phyloP scores from a whole-genome alignment of 129 eudicot genomes.

The Solidago caesia region DNA sequence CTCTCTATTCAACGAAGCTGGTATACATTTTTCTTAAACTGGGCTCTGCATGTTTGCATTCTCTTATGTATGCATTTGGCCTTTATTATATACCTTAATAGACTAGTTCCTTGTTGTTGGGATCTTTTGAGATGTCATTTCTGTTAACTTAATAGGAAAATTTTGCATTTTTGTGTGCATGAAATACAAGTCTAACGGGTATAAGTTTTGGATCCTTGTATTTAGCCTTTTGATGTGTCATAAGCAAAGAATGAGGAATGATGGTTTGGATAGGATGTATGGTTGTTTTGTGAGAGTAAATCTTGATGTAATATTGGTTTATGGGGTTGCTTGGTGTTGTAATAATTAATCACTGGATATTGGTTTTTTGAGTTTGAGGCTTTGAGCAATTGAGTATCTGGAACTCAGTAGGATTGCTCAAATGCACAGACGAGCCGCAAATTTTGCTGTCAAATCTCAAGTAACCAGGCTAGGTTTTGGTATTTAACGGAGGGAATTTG shows the following conservation, averaged over 20 bases:
- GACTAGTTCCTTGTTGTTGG: slow-evolving; percentile 6
- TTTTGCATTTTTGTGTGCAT: slow-evolving; percentile 5
- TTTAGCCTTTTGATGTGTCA: not conserved
- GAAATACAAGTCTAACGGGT: not conserved
- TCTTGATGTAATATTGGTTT: not conserved
- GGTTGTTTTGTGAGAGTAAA: too few species aligned
- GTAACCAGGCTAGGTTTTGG: too few species aligned
- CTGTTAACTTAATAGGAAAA: not conserved
- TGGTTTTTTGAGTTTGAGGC: too few species aligned
- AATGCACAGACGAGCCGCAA: too few species aligned
- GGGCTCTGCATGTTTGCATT: not conserved
- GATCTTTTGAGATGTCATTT: slow-evolving; percentile 6
- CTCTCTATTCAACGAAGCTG: slow-evolving; percentile 75
- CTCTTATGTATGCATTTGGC: not conserved
- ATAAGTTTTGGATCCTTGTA: not conserved
- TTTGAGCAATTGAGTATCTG: too few species aligned
- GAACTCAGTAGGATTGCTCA: too few species aligned
- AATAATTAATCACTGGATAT: not conserved
- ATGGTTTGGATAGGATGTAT: too few species aligned
- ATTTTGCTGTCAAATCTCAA: too few species aligned
- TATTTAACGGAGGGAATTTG: too few species aligned
- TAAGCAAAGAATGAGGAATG: not conserved
- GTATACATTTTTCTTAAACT: slow-evolving; percentile 68
- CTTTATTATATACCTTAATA: not conserved
- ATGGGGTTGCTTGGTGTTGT: not conserved